A percentile compares a stretch with the other conserved stretches of the same genome.
phyloP scores from a whole-genome alignment of 2,329 filamentous ascomycete genomes.

The Sclerotinia trifoliorum region DNA sequence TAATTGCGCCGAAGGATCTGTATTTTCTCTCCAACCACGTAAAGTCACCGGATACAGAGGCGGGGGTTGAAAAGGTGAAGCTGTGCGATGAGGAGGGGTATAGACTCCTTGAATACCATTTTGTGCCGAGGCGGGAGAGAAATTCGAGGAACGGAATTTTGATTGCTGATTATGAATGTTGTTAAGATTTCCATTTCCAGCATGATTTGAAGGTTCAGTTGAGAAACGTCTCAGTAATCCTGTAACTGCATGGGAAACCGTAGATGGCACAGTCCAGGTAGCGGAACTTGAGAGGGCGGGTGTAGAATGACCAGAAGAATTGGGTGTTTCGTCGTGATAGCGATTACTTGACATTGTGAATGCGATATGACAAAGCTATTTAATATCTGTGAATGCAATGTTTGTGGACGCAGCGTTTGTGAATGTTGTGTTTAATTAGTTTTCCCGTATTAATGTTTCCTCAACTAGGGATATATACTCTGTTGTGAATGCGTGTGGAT shows the following conservation, averaged over 20 bases:
- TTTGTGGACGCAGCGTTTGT: background rate
- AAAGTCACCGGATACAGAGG: conserved; percentile 80
- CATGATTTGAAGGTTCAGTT: conserved; percentile 43
- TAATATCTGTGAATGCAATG: no score
- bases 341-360: conserved; percentile 14
- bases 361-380: background rate
- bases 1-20: conserved; percentile 59
- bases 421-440: background rate
- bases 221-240: conserved; percentile 69
- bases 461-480: background rate
- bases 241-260: conserved; percentile 53
- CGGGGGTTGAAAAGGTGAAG: conserved; percentile 81
- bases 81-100: conserved; percentile 50
- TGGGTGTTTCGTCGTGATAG: conserved; percentile 27
- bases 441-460: conserved; percentile 12
- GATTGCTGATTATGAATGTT: conserved; percentile 29
- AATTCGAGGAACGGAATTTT: background rate
- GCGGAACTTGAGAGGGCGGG: conserved; percentile 46
- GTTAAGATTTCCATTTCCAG: conserved; percentile 3
- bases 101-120: conserved; percentile 36
- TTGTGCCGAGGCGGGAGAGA: background rate
- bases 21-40: conserved; percentile 61
- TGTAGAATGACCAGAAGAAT: conserved; percentile 31
- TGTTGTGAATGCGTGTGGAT: background rate
- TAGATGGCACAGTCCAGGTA: conserved; percentile 44